Percentiles rank a stretch among this genome's conserved stretches.
Evolutionary conservation across 768 basidiomycete species (phyloP).

Genomic region (Lactifluus subvellereus): DNA sequence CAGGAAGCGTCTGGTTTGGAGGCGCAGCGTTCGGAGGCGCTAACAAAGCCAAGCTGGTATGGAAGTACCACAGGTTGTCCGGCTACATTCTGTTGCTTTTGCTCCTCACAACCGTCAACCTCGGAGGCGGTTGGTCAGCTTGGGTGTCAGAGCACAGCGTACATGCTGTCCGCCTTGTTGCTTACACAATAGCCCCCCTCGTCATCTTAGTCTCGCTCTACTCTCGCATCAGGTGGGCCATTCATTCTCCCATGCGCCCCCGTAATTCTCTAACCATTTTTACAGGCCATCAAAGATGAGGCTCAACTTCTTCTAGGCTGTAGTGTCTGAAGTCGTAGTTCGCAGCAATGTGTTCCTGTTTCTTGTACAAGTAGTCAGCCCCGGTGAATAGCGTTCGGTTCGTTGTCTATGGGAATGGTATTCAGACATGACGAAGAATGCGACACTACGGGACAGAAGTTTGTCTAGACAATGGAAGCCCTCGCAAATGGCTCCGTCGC

Average conservation of each 20-base stretch:
- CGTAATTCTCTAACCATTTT: not conserved
- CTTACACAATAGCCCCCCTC: conserved; percentile 26
- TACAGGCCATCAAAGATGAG: conserved; percentile 20
- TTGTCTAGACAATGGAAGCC: not conserved
- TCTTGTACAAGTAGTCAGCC: not conserved
- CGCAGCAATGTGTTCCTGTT: not conserved
- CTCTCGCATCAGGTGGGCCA: conserved; percentile 26
- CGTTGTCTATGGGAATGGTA: not conserved
- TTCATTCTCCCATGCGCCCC: not conserved
- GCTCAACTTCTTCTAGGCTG: conserved; percentile 8
- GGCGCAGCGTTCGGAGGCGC: conserved; percentile 69
- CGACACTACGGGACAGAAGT: not conserved
- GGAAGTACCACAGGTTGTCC: conserved; percentile 80
- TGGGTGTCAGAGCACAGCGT: conserved; percentile 45
- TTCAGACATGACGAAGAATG: not conserved
- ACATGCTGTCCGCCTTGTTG: conserved; percentile 28
- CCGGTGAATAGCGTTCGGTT: not conserved
- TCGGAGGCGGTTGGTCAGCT: conserved; percentile 65
- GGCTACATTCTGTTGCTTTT: conserved; percentile 66
- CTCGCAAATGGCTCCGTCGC: not conserved
- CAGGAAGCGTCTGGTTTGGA: conserved; percentile 69
- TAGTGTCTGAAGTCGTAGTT: not conserved
- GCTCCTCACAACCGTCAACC: conserved; percentile 54
- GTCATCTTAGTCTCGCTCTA: conserved; percentile 31
- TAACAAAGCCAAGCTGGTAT: conserved; percentile 61